These are phyloP conservation scores for Kwoniella pini DNA, from an alignment of 768 basidiomycete species.

Conservation along the genomic window DNA sequence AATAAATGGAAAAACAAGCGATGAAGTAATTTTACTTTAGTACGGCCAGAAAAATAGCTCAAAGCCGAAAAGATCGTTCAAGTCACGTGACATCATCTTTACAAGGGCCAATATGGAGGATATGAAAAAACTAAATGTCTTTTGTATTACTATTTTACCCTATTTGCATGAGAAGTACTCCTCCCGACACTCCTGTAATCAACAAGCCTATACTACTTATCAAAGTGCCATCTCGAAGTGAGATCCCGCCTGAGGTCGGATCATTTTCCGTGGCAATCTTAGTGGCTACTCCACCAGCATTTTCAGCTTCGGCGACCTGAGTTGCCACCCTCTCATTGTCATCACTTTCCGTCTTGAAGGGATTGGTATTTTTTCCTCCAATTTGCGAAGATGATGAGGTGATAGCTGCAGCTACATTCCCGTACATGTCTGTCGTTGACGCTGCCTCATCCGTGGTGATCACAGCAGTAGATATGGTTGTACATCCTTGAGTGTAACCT, in stretches of 20 bases:
- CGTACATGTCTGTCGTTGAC: neutral
- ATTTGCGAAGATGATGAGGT: neutral
- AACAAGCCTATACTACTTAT: neutral
- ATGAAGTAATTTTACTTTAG: too few species aligned
- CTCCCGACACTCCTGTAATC: neutral
- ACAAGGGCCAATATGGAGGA: neutral
- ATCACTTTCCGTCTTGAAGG: neutral
- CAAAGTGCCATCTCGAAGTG: too few species aligned
- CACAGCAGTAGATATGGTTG: neutral
- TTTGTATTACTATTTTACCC: neutral
- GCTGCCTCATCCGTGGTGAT: neutral
- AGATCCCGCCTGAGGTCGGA: neutral
- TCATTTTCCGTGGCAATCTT: neutral
- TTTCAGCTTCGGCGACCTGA: neutral
- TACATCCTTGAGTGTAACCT: slow-evolving; percentile 4
- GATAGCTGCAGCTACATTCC: neutral
- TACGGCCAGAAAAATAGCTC: slow-evolving; percentile 1
- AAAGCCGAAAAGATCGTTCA: slow-evolving; percentile 2
- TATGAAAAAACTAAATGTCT: neutral
- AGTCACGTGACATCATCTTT: neutral
- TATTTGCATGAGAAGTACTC: neutral
- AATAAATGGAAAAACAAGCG: too few species aligned
- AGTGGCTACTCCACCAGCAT: neutral
- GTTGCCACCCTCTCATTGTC: neutral
- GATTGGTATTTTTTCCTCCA: neutral